Evolutionary conservation across 208 protist genomes (phyloP), one percentile per base, ranked within the genome.

Genomic region (Vickermania spadyakhi): DNA sequence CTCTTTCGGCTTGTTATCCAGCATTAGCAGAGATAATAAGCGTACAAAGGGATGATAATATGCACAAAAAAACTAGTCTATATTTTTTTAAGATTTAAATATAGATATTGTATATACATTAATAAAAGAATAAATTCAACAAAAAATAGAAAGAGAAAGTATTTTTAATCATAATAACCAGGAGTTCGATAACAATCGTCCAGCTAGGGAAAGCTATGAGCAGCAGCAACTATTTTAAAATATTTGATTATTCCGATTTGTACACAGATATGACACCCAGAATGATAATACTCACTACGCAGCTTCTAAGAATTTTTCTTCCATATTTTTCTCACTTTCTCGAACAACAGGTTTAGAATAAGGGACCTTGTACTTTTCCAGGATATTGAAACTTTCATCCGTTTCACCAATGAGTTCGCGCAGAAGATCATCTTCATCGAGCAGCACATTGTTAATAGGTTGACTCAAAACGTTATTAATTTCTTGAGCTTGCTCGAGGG

Each of bases 1-100:
- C 53, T 90, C 83, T 41, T 79, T 86, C n/a, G 65, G 55, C 69
- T 91, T 96, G 14, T 66, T 79, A 28, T 80, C 77, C 77, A 83
- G 79, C 64, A 65, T 66, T 57, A 56, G 4, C 31, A 36, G 59
- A 25, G 23, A 29, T 45, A 61, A 56, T 13, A 25, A 57, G 14
- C 53, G 22, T 52, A 0, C 31, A 58, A 31, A 55, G 14, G 31
- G 28, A 58, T 3, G 28, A 13, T 36, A 60, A 57, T 22, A 49
- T 49, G 41, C 13, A 49, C 13, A 11, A 49, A 49, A 49, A 21
- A 18, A 49, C 11, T 49, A 18, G 11, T 49, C 13, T 49, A 18
- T 11, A 21, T 21, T 18, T 21, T 18, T 21, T 11, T 49, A 18
- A 21, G 13, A 49, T 18, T 49, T 21, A 21, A 55, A 22, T 28